These are phyloP conservation scores for Taiwanofungus camphoratus DNA, from an alignment of 1,284 basidiomycete species.

Conservation along the genomic window DNA sequence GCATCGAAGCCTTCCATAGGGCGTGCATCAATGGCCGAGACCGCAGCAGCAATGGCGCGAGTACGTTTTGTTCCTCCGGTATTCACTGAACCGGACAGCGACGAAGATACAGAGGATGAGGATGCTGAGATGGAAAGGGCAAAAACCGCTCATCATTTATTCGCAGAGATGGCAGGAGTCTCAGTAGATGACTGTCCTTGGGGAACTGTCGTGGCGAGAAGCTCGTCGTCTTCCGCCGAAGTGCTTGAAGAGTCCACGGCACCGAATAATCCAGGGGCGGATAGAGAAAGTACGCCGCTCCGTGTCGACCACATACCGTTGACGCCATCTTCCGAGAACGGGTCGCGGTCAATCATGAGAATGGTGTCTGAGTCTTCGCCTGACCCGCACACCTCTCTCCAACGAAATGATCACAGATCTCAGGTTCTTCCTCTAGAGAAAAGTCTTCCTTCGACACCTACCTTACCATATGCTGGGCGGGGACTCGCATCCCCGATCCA, in stretches of 20 bases:
- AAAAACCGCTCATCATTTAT: conserved; percentile 18
- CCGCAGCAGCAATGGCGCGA: conserved; percentile 21
- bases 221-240: no score
- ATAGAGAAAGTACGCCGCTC: not conserved
- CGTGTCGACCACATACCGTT: conserved; percentile 8
- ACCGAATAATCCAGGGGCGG: not conserved
- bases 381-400: no score
- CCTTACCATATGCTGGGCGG: no score
- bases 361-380: not conserved
- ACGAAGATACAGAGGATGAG: conserved; percentile 23
- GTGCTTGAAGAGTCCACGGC: not conserved
- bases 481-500: not conserved
- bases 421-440: no score
- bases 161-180: conserved; percentile 14
- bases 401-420: no score
- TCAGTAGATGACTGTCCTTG: conserved; percentile 5
- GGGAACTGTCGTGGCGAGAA: conserved; percentile 9
- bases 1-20: conserved; percentile 12
- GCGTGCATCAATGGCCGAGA: conserved; percentile 18
- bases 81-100: conserved; percentile 14
- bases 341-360: conserved; percentile 6
- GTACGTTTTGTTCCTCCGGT: conserved; percentile 8
- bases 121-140: conserved; percentile 18
- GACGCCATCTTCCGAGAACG: conserved; percentile 14
- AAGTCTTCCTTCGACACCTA: no score